Base-by-base conservation (phyloP, 139 green algal species). In the Haematococcus lacustris region DNA sequence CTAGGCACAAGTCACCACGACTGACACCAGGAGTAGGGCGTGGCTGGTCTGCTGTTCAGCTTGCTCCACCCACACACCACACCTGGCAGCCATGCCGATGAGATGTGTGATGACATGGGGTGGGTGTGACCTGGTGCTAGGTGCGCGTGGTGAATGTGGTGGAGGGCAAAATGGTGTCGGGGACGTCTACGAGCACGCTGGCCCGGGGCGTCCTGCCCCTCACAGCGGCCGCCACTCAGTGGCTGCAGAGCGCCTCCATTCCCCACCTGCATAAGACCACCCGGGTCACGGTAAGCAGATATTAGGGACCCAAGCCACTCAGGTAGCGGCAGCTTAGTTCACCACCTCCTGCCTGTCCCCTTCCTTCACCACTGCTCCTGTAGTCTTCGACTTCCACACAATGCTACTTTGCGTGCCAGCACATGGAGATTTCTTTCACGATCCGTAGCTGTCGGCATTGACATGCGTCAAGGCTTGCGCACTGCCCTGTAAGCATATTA, bases 191-290 rank as follows among this genome's bases (percentile, higher is more conserved):
- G 38, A 74, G 17, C 53, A 75, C 75, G 37, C 65, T 83, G 32
- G 78, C 73, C 25, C 73, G 78, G 1, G 73, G 78, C 3, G 73
- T 83, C 35, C 64, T 83, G 69, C 70, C 73, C 7, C 78, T 83
- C 25, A 47, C 62, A 6, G 62, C 71, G 2, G 71, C 78, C 0
- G 70, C 73, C 39, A 78, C 71, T 33, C 57, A 30, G 34, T 39
- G 77, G 37, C 33, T 73, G 30, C 75, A 80, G 62, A 68, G 40
- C 28, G 17, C 66, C 39, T 38, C 28, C 25, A 59, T 32, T 13
- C 47, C 13, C 21, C 21, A 21, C 47, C 13, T 13, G 13, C 13
- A n/a, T 13, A 57, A 21, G 59, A 35, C 26, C 23, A 32, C 17
- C 21, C 25, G 23, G 28, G 59, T 6, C 25, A n/a, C 26, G 59